These are phyloP conservation scores for Populus nigra DNA, from an alignment of 345 rosid genomes.

Conservation along the genomic window DNA sequence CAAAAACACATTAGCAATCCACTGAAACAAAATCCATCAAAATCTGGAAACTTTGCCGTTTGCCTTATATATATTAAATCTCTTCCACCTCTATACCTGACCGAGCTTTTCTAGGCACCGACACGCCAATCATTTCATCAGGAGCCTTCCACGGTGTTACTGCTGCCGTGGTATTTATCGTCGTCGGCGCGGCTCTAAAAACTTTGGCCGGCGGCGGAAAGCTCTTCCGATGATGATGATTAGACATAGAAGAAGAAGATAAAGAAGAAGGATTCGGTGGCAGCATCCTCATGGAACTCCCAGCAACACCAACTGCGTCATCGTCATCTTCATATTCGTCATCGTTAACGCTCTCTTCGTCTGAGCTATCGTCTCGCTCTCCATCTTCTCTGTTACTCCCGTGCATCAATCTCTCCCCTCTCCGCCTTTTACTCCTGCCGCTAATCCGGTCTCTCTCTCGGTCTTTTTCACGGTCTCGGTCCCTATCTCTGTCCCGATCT, in stretches of 20 bases:
- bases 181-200: conserved; percentile 52
- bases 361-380: conserved; percentile 67
- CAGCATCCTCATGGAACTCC: conserved; percentile 58
- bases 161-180: conserved; percentile 19
- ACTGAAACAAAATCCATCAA: conserved; percentile 4
- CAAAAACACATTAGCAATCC: conserved; percentile 7
- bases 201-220: conserved; percentile 60
- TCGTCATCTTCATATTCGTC: conserved; percentile 87
- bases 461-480: conserved; percentile 47
- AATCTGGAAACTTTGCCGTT: not conserved
- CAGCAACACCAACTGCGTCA: conserved; percentile 46
- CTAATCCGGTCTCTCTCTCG: conserved; percentile 67
- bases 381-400: conserved; percentile 73
- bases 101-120: conserved; percentile 99
- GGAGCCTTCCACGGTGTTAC: conserved; percentile 60
- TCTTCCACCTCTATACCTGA: conserved; percentile 97
- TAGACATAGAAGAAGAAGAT: conserved; percentile 50
- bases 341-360: conserved; percentile 79
- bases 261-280: conserved; percentile 56
- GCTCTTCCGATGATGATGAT: conserved; percentile 58
- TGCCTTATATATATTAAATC: conserved; percentile 12
- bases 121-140: conserved; percentile 95
- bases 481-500: conserved; percentile 67
- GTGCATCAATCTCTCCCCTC: conserved; percentile 72
- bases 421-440: conserved; percentile 70